These are phyloP conservation scores for Tagetes erecta DNA, from an alignment of 129 eudicot species.

Conservation along the genomic window DNA sequence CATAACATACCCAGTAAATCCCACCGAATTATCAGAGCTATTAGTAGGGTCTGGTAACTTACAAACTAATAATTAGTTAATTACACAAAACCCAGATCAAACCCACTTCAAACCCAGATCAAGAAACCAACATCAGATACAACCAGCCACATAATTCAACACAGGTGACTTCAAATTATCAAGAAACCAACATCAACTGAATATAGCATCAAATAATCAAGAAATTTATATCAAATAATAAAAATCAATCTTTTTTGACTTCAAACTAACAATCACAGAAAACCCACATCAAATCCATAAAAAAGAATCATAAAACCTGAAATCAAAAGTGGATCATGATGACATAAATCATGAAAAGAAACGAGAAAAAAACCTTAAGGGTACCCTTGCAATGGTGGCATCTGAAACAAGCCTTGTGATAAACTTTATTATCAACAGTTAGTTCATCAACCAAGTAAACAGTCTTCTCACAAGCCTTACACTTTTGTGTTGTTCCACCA, in stretches of 20 bases:
- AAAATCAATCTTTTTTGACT: conserved; percentile 1
- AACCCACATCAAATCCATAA: conserved; percentile 19
- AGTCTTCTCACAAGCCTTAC: conserved; percentile 95
- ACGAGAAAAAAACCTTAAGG: conserved; percentile 65
- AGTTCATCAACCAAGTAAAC: conserved; percentile 93
- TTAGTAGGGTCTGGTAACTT: no score
- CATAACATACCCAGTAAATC: no score
- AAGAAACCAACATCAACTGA: not conserved
- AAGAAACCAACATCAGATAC: no score
- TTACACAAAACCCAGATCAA: no score
- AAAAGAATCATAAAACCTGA: not conserved
- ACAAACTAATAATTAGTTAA: no score
- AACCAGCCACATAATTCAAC: no score
- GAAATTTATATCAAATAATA: not conserved
- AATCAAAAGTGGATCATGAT: conserved; percentile 19
- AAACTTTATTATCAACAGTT: conserved; percentile 77
- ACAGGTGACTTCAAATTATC: no score
- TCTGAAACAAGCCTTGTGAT: conserved; percentile 89
- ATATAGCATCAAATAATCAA: not conserved
- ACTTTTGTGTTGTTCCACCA: conserved; percentile 91
- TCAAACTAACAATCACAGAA: conserved; percentile 11
- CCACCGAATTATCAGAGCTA: no score
- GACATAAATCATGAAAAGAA: not conserved
- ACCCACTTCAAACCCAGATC: no score
- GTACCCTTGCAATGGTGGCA: conserved; percentile 99